Conservation (phyloP, 83 land plant species). For the Isoetes engelmannii region DNA sequence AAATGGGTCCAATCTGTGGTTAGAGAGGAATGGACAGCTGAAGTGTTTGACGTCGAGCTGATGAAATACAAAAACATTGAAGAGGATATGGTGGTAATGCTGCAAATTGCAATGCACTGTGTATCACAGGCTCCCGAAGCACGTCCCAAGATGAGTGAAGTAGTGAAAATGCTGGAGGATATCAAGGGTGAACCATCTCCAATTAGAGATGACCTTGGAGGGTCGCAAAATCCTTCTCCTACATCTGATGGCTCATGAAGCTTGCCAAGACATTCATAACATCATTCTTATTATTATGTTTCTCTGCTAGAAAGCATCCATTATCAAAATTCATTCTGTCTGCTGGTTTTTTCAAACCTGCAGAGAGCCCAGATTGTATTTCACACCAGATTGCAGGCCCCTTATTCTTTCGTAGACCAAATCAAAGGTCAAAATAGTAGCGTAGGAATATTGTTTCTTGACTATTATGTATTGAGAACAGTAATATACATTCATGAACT, state of each 20-base stretch:
- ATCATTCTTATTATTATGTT: too few species aligned
- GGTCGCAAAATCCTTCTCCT: conserved; percentile 14
- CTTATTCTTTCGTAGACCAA: too few species aligned
- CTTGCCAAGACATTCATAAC: too few species aligned
- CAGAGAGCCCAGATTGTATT: too few species aligned
- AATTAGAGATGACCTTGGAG: conserved; percentile 3
- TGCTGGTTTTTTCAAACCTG: too few species aligned
- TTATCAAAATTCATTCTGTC: too few species aligned
- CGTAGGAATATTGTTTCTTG: too few species aligned
- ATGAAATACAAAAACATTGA: conserved; percentile 15
- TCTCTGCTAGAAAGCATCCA: too few species aligned
- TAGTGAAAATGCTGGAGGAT: conserved; percentile 13
- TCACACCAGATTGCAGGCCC: too few species aligned
- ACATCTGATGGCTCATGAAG: not conserved
- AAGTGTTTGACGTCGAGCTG: conserved; percentile 14
- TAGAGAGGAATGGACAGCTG: conserved; percentile 13
- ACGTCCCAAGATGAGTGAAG: conserved; percentile 13
- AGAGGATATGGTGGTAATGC: conserved; percentile 14
- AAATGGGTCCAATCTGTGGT: conserved; percentile 16
- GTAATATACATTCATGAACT: too few species aligned
- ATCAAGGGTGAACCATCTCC: conserved; percentile 39
- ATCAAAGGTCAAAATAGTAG: too few species aligned
- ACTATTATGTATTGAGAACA: too few species aligned
- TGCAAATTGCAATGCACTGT: conserved; percentile 11
- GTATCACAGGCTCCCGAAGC: conserved; percentile 8